A percentile compares a stretch with the other conserved stretches of the same genome.
phyloP scores from a whole-genome alignment of 2,329 filamentous ascomycete genomes.

The Monilinia fructigena region DNA sequence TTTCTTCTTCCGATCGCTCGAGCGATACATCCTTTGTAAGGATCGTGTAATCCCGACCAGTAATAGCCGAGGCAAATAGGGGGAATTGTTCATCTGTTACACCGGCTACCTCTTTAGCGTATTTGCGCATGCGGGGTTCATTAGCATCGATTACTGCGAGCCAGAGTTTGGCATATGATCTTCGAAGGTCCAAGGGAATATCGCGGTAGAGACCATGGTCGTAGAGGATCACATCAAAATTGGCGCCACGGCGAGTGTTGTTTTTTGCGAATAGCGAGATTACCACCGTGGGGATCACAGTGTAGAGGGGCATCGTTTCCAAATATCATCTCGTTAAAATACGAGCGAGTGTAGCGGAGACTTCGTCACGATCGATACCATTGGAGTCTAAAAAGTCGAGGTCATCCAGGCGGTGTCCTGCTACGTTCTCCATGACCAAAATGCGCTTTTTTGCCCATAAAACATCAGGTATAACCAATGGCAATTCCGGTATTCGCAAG shows the following conservation, averaged over 20 bases:
- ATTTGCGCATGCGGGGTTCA: slow-evolving; percentile 79
- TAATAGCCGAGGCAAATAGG: slow-evolving; percentile 94
- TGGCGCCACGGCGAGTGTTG: slow-evolving; percentile 57
- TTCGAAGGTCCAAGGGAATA: slow-evolving; percentile 73
- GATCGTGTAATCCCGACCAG: slow-evolving; percentile 83
- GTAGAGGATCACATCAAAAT: slow-evolving; percentile 95
- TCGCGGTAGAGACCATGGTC: slow-evolving; percentile 96
- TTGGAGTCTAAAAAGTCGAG: slow-evolving; percentile 81
- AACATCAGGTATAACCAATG: slow-evolving; percentile 84
- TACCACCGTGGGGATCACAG: slow-evolving; percentile 95
- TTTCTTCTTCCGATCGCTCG: slow-evolving; percentile 68
- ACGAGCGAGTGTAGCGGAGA: slow-evolving; percentile 82
- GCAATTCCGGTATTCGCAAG: slow-evolving; percentile 66
- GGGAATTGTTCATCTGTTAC: slow-evolving; percentile 89
- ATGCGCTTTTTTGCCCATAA: slow-evolving; percentile 87
- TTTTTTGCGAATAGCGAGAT: slow-evolving; percentile 87
- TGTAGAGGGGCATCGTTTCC: slow-evolving; percentile 84
- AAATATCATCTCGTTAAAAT: slow-evolving; percentile 99
- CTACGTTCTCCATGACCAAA: slow-evolving; percentile 91
- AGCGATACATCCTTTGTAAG: slow-evolving; percentile 58
- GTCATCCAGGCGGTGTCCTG: slow-evolving; percentile 84
- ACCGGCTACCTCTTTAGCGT: slow-evolving; percentile 84
- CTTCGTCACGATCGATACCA: slow-evolving; percentile 89
- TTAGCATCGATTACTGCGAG: slow-evolving; percentile 91
- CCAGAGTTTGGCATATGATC: slow-evolving; percentile 96